phyloP scores from a whole-genome alignment of 192 early-diverging fungal species.

The Paraglomus occultum region DNA sequence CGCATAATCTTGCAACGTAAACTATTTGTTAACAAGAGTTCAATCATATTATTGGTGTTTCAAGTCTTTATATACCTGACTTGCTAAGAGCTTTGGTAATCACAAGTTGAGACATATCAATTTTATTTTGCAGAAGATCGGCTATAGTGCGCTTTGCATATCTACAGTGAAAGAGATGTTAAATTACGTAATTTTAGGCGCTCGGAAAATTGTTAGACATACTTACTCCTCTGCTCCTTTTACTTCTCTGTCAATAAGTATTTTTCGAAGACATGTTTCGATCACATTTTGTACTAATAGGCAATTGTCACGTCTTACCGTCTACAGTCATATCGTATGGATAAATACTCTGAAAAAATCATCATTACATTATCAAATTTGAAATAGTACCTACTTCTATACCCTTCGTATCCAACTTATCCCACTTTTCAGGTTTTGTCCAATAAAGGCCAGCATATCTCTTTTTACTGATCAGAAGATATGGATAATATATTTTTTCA shows the following conservation, averaged over 20 bases:
- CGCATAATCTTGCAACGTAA: constrained; percentile 71
- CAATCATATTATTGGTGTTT: not conserved
- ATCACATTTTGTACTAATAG: constrained; percentile 89
- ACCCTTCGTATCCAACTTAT: constrained; percentile 97
- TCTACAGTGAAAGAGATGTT: constrained; percentile 33
- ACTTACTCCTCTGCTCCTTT: constrained; percentile 75
- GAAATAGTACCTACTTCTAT: constrained; percentile 67
- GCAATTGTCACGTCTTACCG: constrained; percentile 95
- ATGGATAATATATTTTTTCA: constrained; percentile 99
- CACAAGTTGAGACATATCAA: constrained; percentile 94
- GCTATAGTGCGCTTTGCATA: constrained; percentile 88
- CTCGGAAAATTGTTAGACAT: not conserved
- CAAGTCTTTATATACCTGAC: constrained; percentile 63
- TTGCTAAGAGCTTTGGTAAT: constrained; percentile 96
- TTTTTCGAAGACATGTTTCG: constrained; percentile 85
- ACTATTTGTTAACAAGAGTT: not conserved
- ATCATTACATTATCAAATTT: not conserved
- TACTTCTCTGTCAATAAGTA: constrained; percentile 88
- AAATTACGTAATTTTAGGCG: not conserved
- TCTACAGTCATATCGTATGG: no score
- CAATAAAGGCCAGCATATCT: constrained; percentile 97
- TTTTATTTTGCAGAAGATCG: constrained; percentile 94
- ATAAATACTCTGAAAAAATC: not conserved
- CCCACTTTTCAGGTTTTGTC: constrained; percentile 89
- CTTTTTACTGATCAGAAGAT: constrained; percentile 98